Evolutionary conservation across 2,329 filamentous ascomycete genomes (phyloP).

Genomic region (Dactylellina sp.): DNA sequence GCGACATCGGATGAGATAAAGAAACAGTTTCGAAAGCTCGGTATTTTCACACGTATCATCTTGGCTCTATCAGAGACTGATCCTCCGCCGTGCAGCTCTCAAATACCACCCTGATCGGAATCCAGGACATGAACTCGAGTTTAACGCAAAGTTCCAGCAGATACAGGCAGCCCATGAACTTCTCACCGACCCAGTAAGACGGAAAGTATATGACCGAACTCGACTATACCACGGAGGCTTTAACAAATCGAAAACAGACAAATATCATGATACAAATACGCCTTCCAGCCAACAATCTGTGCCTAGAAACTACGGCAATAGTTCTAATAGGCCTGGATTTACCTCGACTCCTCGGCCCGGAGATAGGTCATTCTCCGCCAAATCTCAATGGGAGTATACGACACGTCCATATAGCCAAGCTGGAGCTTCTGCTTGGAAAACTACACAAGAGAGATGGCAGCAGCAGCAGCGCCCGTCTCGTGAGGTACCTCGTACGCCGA

Average conservation of each 20-base stretch:
- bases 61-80: conserved; percentile 51
- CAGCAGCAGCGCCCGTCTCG: conserved; percentile 25
- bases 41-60: conserved; percentile 64
- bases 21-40: conserved; percentile 86
- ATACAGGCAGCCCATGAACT: conserved; percentile 90
- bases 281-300: conserved; percentile 14
- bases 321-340: conserved; percentile 21
- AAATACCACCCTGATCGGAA: conserved; percentile 92
- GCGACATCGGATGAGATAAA: conserved; percentile 81
- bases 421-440: conserved; percentile 46
- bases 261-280: conserved; percentile 9
- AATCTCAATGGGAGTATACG: conserved; percentile 49
- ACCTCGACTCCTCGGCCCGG: conserved; percentile 24
- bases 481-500: conserved; percentile 49
- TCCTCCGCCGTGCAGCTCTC: conserved; percentile 70
- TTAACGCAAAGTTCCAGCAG: conserved; percentile 83
- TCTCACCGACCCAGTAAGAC: conserved; percentile 71
- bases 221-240: conserved; percentile 26
- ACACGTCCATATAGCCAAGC: conserved; percentile 27
- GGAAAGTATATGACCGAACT: conserved; percentile 71
- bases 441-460: conserved; percentile 41
- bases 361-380: conserved; percentile 30
- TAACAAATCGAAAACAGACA: conserved; percentile 36
- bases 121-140: conserved; percentile 81
- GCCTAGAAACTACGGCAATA: conserved; percentile 20